Evolutionary conservation across 768 basidiomycete species (phyloP), one percentile per base, ranked within the genome.

Genomic region (Lactarius hengduanensis): DNA sequence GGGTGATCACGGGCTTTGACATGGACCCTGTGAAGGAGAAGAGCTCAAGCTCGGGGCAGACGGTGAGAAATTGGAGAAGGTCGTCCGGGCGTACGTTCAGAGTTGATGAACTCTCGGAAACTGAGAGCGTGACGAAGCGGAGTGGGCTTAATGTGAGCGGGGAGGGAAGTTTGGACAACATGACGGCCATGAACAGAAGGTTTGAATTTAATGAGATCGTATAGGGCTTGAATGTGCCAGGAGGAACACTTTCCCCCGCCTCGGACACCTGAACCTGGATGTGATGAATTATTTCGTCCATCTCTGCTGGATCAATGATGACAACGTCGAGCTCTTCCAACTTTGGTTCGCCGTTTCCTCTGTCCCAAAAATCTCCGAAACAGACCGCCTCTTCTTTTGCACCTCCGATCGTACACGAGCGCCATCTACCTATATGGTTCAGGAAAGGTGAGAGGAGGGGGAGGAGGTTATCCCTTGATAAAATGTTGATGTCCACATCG

Each of bases 361-460:
- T 64, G 64, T 70, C 59, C 57, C 70, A 65, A 61, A 72, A 69
- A 45, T 68, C 78, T 75, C 66, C 78, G 75, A 62, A 72, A 43
- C 18, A 71, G 62, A 69, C 59, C 68, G 36, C 71, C 71, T 69
- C 80, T 72, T 56, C 80, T 80, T 71, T 66, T 20, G 70, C 66
- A 5, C 74, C 76, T 22, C 77, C 75, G 60, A 89, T 75, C 3
- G 71, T 76, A 69, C 85, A 83, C 2, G 79, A 77, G 50, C 80
- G 77, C 88, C 89, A 91, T 47, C 90, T 83, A 64, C 77, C 72
- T 53, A 90, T 72, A 34, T 81, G 76, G 11, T 82, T 78, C 0
- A 91, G 76, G 41, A 91, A 78, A 5, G 86, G 87, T 0, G 87
- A 86, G 40, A 91, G 77, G 65, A 91, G 79, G 10, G 89, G 82